Conservation (phyloP, 78 protist species). For the Thecamonas trahens region DNA sequence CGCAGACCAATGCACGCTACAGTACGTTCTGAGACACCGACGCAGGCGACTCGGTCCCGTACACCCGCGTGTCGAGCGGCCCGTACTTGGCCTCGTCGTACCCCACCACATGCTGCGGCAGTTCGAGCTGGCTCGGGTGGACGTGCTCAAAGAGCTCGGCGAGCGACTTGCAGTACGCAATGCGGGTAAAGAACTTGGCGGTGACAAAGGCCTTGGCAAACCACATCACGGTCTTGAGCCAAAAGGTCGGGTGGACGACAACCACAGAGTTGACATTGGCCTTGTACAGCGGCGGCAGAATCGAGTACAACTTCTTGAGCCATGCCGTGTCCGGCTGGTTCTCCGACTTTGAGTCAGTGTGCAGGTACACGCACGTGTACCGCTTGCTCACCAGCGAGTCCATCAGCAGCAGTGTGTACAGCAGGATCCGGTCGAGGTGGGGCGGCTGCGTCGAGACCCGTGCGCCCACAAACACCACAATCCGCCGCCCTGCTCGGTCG, state of each 20-base stretch:
- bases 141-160: too few relatives aligned
- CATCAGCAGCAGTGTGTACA: background rate
- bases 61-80: too few relatives aligned
- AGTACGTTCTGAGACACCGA: too few relatives aligned
- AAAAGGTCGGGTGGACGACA: background rate
- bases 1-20: too few relatives aligned
- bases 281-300: background rate
- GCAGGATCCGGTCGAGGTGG: background rate
- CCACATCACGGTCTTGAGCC: too few relatives aligned
- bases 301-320: background rate
- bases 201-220: too few relatives aligned
- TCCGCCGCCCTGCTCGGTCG: background rate
- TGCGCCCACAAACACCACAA: background rate
- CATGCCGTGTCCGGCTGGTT: background rate
- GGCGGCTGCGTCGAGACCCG: background rate
- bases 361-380: background rate
- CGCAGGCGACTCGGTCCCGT: too few relatives aligned
- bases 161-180: too few relatives aligned
- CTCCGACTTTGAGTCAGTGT: background rate
- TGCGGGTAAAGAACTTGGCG: too few relatives aligned
- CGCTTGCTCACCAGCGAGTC: background rate
- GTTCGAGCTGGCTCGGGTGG: too few relatives aligned
- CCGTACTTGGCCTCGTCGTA: too few relatives aligned
- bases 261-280: background rate
- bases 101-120: too few relatives aligned